Percentiles rank a stretch among this genome's conserved stretches.
Conservation (phyloP, 2,329 filamentous ascomycete genomes). For the Domatiomyces catenatus region DNA sequence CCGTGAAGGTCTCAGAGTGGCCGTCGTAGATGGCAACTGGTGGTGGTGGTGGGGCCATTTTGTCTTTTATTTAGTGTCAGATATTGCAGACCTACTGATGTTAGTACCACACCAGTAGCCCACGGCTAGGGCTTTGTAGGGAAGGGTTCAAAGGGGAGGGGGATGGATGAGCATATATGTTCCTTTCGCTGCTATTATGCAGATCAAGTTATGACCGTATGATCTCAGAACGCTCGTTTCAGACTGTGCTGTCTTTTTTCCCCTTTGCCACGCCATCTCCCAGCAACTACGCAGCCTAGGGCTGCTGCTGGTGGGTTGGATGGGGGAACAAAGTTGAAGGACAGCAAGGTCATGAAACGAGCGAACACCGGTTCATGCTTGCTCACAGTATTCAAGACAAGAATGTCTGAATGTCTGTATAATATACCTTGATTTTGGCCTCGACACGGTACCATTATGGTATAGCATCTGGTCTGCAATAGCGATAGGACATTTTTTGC, state of each 20-base stretch:
- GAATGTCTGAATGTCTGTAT: not conserved
- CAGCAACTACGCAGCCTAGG: not conserved
- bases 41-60: slow-evolving; percentile 32
- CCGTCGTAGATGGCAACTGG: slow-evolving; percentile 52
- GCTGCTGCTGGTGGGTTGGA: not conserved
- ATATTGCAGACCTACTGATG: slow-evolving; percentile 18
- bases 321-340: not conserved
- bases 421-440: not conserved
- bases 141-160: slow-evolving; percentile 22
- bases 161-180: slow-evolving; percentile 70
- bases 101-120: not conserved
- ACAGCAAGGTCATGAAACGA: not conserved
- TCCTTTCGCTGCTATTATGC: slow-evolving; percentile 99
- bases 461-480: not conserved
- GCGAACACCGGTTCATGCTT: not conserved
- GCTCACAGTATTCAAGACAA: not conserved
- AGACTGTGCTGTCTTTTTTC: not conserved
- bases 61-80: slow-evolving; percentile 14
- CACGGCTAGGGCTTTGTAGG: not conserved
- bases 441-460: not conserved
- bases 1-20: slow-evolving; percentile 9
- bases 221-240: slow-evolving; percentile 51
- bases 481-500: not conserved
- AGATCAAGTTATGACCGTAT: slow-evolving; percentile 95
- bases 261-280: not conserved